Base-by-base conservation (phyloP, 2,329 filamentous ascomycete genomes). In the Fusarium oligoseptatum region DNA sequence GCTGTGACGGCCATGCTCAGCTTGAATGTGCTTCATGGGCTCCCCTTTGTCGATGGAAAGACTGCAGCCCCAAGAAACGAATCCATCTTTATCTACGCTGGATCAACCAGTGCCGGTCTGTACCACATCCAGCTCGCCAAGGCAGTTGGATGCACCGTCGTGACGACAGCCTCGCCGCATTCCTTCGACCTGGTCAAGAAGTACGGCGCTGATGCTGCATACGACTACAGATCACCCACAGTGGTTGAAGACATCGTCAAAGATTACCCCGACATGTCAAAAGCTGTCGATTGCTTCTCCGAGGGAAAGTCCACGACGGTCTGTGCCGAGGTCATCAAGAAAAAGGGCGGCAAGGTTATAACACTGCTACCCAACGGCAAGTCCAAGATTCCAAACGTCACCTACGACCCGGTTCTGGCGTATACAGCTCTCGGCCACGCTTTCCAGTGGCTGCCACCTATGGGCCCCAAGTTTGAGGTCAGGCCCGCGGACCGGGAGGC, bases 71-170 rank as follows among this genome's bases (percentile, higher is more conserved):
- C 37, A 3, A 27, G 34, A 4, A 15, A 62, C 7, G 66, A 77
- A 68, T 80, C 84, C 2, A 77, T 87, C 65, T 79, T 85, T 50
- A 73, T 83, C 57, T 89, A 87, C 84, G 88, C 88, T 14, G 89
- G 87, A 7, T 84, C 85, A 6, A 85, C 85, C 0, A 82, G 81
- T 29, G 85, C 87, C 1, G 87, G 87, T 0, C 82, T 83, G 50
- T 85, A 82, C 50, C 85, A 84, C 5, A 84, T 87, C 17, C 87
- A 88, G 68, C 79, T 88, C 1, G 83, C 84, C 10, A 78, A 81
- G 20, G 83, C 81, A 0, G 82, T 83, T 4, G 87, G 87, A 2
- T 86, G 84, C 67, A 79, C 84, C 11, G 86, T 88, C 22, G 73
- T 87, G 24, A 78, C 84, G 3, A 87, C 85, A 0, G 82, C 82